A percentile compares a stretch with the other conserved stretches of the same genome.
Evolutionary conservation across 331 rosid genomes (phyloP).

Genomic region (Acacia concinna): DNA sequence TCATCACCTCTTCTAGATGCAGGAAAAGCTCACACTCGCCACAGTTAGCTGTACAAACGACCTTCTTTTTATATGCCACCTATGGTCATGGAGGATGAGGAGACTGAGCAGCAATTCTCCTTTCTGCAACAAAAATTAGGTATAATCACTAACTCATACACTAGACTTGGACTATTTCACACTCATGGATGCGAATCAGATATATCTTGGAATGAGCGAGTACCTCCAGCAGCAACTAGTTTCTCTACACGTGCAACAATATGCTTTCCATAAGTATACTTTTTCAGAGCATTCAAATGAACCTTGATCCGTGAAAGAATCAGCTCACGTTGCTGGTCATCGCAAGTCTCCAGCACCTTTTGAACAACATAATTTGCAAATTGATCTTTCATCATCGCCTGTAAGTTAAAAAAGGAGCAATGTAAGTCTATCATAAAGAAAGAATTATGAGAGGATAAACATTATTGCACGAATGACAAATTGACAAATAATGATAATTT

Average conservation of each 20-base stretch:
- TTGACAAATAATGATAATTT: not conserved
- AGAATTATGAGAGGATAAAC: not conserved
- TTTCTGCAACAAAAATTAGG: slow-evolving; percentile 56
- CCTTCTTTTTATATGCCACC: slow-evolving; percentile 50
- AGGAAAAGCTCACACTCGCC: slow-evolving; percentile 67
- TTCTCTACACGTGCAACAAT: slow-evolving; percentile 98
- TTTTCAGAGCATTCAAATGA: slow-evolving; percentile 92
- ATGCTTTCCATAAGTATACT: slow-evolving; percentile 95
- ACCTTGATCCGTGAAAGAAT: slow-evolving; percentile 92
- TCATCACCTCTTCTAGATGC: slow-evolving; percentile 51
- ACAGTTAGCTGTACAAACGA: slow-evolving; percentile 94
- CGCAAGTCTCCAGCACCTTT: slow-evolving; percentile 94
- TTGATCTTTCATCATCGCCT: slow-evolving; percentile 99
- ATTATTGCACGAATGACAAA: not conserved
- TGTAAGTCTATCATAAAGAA: not conserved
- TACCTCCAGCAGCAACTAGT: slow-evolving; percentile 99
- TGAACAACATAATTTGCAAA: slow-evolving; percentile 96
- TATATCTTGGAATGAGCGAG: not conserved
- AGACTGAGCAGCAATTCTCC: slow-evolving; percentile 97
- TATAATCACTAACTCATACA: not conserved
- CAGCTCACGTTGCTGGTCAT: slow-evolving; percentile 92
- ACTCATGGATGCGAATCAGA: not conserved
- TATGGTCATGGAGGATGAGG: slow-evolving; percentile 66
- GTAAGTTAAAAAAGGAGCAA: slow-evolving; percentile 1
- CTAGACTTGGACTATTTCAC: not conserved